Conservation (phyloP, 2,329 filamentous ascomycete genomes). For the Colletotrichum sp. region DNA sequence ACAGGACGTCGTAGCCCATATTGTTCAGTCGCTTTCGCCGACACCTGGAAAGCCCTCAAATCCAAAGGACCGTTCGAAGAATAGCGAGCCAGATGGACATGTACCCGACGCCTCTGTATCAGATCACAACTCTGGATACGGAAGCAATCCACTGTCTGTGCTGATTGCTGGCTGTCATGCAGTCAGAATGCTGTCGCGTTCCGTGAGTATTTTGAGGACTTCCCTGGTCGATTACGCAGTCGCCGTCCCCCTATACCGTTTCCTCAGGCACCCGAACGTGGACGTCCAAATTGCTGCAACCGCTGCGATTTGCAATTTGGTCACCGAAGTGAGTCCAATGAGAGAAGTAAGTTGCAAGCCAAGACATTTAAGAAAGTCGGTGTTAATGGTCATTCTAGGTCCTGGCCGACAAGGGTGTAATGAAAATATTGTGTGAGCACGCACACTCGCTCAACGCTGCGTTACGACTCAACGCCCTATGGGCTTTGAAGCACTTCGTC, state of each 20-base stretch:
- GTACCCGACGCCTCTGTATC: conserved; percentile 29
- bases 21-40: conserved; percentile 77
- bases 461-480: conserved; percentile 84
- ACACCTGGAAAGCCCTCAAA: conserved; percentile 58
- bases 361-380: neutral
- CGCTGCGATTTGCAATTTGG: conserved; percentile 82
- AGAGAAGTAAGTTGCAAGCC: conserved; percentile 68
- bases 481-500: conserved; percentile 92
- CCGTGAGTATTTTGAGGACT: conserved; percentile 83
- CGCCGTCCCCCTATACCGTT: conserved; percentile 75
- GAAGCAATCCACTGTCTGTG: conserved; percentile 76
- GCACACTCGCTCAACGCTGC: conserved; percentile 82
- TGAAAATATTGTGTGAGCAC: conserved; percentile 81
- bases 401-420: conserved; percentile 75
- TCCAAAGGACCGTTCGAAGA: conserved; percentile 45
- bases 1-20: conserved; percentile 78
- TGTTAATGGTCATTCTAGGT: conserved; percentile 50
- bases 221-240: conserved; percentile 87
- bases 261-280: conserved; percentile 76
- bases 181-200: conserved; percentile 81
- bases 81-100: conserved; percentile 38
- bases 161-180: conserved; percentile 86
- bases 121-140: conserved; percentile 56
- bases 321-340: conserved; percentile 90
- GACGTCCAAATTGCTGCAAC: conserved; percentile 88